Evolutionary conservation across 129 eudicot genomes (phyloP), one percentile per base, ranked within the genome.

Genomic region (Gnaphalium uliginosum): DNA sequence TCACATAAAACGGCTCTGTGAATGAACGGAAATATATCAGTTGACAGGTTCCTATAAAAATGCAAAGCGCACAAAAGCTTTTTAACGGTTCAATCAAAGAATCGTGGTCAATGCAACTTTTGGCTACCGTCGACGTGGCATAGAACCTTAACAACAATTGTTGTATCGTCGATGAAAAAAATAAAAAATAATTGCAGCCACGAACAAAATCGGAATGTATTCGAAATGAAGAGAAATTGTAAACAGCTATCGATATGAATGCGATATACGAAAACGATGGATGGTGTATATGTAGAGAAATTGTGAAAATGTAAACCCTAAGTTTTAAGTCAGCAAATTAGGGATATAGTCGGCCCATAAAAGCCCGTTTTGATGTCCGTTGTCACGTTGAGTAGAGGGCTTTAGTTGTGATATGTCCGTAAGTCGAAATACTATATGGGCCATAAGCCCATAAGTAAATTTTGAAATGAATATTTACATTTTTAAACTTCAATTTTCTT

Each of bases 91-190:
- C 92, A 24, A 90, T 83, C 84, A 76, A 83, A 86, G 87, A 92
- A 90, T 79, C 85, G 83, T 80, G 85, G 88, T 83, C 92, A 87
- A 17, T 24, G 92, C 92, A 10, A 48, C 53, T 21, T 73, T 39
- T 32, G 27, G 87, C 92, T 90, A 83, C 89, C 84, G 86, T 71
- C 79, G 85, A 87, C 90, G 90, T 90, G 90, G 96, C 96, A 85
- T 87, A 83, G 80, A 69, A 89, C 92, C 92, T 26, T 4, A 15
- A 8, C 6, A 4, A 61, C 1, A 2, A 9, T 3, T 5, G 0
- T 61, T 11, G n/a, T 10, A 60, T 25, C 66, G 66, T 60, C 7
- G 5, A 60, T 60, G 17, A 57, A 2, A 14, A 13, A 46, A 46
- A 14, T 9, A 46, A 14, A 46, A 13, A 14, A 46, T 0, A 13